A percentile compares a stretch with the other conserved stretches of the same genome.
Conservation (phyloP, 257 asterid genomes). For the Fraxinus anomala region DNA sequence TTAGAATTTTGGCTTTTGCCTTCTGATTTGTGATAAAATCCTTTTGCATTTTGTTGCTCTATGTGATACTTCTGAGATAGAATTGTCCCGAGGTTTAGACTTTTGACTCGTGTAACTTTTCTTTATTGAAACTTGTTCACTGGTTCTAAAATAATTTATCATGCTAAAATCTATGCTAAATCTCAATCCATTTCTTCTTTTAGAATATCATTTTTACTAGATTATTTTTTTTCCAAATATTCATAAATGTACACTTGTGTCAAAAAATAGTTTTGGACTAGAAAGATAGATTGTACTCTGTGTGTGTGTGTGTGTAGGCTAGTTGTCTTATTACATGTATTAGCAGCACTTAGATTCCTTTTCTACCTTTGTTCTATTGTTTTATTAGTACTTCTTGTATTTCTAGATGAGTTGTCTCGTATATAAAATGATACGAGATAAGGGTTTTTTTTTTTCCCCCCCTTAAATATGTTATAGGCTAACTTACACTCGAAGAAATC, state of each 20-base stretch:
- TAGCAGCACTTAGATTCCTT: conserved; percentile 36
- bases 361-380: conserved; percentile 30
- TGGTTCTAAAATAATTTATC: conserved; percentile 25
- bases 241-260: not conserved
- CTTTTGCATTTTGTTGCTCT: not conserved
- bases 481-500: not conserved
- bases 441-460: not conserved
- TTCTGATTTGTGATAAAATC: not conserved
- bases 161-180: conserved; percentile 34
- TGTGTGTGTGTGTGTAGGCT: conserved; percentile 7
- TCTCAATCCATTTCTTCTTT: conserved; percentile 8
- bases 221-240: not conserved
- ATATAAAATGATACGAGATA: not conserved
- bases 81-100: conserved; percentile 31
- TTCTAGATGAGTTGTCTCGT: conserved; percentile 31
- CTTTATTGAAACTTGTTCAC: conserved; percentile 40
- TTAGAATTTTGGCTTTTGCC: not conserved
- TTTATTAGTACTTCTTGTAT: conserved; percentile 12
- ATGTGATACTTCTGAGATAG: conserved; percentile 18
- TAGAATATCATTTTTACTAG: not conserved
- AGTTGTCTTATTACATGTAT: conserved; percentile 11
- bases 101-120: conserved; percentile 24
- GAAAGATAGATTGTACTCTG: not conserved
- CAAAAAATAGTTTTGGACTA: not conserved
- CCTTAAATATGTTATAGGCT: not conserved